Base-by-base conservation (phyloP, 345 rosid species). In the Microcos paniculata region DNA sequence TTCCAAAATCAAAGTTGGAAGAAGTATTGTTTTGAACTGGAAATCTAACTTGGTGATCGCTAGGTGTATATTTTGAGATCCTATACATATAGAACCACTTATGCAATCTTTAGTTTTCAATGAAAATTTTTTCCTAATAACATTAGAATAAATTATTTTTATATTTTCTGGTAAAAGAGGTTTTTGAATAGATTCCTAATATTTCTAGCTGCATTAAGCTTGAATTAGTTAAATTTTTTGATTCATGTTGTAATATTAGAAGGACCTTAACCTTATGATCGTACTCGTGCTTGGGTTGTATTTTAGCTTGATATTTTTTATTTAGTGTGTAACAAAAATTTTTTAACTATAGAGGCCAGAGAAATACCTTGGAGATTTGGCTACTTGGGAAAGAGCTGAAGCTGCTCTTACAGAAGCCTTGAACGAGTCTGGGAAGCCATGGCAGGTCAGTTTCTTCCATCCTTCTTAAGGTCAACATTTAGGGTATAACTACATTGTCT, bases 311-410 rank as follows among this genome's bases (percentile, higher is more conserved):
- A 33, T 3, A 49, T 0, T 69, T 58, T 69, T 69, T 49, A 49
- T 30, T 49, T 68, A 16, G 58, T 24, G 23, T 74, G 6, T 63
- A 26, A 18, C 46, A n/a, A n/a, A 76, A 61, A 67, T 58, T 24
- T 69, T 78, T 77, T 43, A 55, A 57, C 65, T 85, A 59, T 75
- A 94, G 99, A 92, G 97, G 89, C 99, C 99, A 64, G 98, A 96
- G 80, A 94, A 94, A 77, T 90, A 81, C 83, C 87, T 91, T 51
- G 99, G 99, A 49, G 87, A 88, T 76, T 23, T 86, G 80, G 90
- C 52, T 66, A 88, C 97, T 65, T 96, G 99, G 99, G 88, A 92
- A 33, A 89, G 82, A 87, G 99, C 99, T 69, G 99, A 96, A 84
- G 86, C 81, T 16, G 90, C 89, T 80, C 99, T 96, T 78, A 70